A percentile compares a stretch with the other conserved stretches of the same genome.
phyloP scores from a whole-genome alignment of 768 basidiomycete species.

The Austroboletus eburneus region DNA sequence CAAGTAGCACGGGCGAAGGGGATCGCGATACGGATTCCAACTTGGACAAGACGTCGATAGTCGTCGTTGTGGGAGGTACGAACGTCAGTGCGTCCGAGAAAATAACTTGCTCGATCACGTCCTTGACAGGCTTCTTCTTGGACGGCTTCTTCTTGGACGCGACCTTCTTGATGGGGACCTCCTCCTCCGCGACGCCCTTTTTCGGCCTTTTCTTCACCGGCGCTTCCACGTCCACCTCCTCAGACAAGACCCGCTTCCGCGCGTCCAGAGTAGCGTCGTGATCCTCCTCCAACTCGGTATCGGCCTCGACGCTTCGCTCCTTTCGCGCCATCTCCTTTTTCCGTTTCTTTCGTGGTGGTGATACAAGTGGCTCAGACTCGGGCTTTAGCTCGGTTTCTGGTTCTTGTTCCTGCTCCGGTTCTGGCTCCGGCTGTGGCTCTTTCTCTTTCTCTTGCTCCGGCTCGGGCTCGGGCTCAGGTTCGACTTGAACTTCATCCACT shows the following conservation, averaged over 20 bases:
- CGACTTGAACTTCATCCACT: conserved; percentile 26
- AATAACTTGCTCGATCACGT: conserved; percentile 47
- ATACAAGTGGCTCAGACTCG: conserved; percentile 33
- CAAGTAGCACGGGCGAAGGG: conserved; percentile 45
- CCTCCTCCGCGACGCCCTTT: conserved; percentile 35
- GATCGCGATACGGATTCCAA: conserved; percentile 47
- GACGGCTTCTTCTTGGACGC: conserved; percentile 32
- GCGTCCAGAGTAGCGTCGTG: conserved; percentile 28
- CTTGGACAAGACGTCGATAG: conserved; percentile 45
- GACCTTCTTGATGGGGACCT: conserved; percentile 33
- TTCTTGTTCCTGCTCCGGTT: conserved; percentile 30
- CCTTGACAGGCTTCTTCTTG: conserved; percentile 34
- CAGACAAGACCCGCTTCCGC: conserved; percentile 45
- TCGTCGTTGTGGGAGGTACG: conserved; percentile 45
- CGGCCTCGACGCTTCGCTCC: conserved; percentile 43
- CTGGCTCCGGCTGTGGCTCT: conserved; percentile 27
- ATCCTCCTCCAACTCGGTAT: conserved; percentile 60
- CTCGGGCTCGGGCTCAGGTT: conserved; percentile 32
- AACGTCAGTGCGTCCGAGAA: conserved; percentile 47
- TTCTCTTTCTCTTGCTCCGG: conserved; percentile 32
- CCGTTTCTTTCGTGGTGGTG: conserved; percentile 55
- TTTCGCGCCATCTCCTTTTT: conserved; percentile 43
- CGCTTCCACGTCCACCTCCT: conserved; percentile 35
- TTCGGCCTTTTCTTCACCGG: conserved; percentile 23
- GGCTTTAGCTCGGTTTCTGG: conserved; percentile 31